Evolutionary conservation across 2,329 filamentous ascomycete genomes (phyloP), one percentile per base, ranked within the genome.

Genomic region (Periconia macrospinosa): DNA sequence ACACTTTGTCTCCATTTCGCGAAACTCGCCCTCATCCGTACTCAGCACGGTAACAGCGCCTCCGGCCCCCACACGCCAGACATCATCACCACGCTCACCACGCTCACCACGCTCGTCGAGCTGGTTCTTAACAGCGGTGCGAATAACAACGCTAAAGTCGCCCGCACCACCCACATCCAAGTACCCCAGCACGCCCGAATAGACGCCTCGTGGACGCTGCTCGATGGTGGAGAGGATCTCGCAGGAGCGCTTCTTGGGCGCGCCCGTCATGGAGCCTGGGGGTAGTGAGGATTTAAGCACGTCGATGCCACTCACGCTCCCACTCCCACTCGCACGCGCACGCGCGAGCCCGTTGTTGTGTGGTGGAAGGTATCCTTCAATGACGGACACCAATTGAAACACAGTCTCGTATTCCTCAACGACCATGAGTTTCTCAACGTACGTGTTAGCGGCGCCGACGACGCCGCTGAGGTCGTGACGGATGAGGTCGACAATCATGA

Each of bases 401-500:
- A 96, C 91, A 20, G 86, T 91, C 41, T 88, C 86, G 68, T 95
- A 93, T 69, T 95, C 91, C 73, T 96, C 91, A 1, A 96, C 89
- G 47, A 85, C 83, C 75, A 96, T 87, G 30, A 96, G 77, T 48
- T 90, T 86, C 8, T 87, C 84, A 1, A 95, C 90, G 3, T 75
- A 72, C 1, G 96, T 90, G 52, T 82, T 81, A 0, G 85, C 87
- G 1, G 88, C 81, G 3, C 89, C 89, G 55, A 87, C 89, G 13
- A 93, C 85, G n/a, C 86, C 84, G 71, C 92, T 88, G 14, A 97
- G 79, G 72, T 97, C 92, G 67, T 96, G 91, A 0, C 92, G 84
- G 20, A 96, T 92, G 1, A 97, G 79, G 71, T 97, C 92, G 2
- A 95, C 92, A 63, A 96, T 96, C 92, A 97, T 97, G 23, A 96